Evolutionary conservation across 805 yeast species (phyloP).

Genomic region (Huiozyma naganishii): DNA sequence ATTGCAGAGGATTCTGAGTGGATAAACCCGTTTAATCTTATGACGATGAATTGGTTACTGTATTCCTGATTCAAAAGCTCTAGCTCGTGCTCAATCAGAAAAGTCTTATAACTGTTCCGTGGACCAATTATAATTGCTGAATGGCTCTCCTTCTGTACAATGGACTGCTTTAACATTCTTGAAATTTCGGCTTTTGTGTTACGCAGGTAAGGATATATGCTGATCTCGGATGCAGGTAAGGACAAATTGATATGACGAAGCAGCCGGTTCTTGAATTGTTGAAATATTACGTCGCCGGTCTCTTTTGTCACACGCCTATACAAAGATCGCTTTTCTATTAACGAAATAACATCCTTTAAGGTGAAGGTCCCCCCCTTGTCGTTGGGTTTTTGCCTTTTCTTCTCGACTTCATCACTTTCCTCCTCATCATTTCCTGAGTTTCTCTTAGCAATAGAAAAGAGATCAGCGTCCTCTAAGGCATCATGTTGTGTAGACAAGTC

Average conservation of each 20-base stretch:
- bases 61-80: conserved; percentile 31
- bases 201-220: conserved; percentile 12
- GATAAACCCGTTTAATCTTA: conserved; percentile 57
- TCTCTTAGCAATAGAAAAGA: no score
- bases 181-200: conserved; percentile 37
- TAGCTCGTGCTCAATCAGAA: conserved; percentile 49
- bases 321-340: no score
- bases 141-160: conserved; percentile 63
- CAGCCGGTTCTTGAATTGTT: conserved; percentile 12
- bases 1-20: conserved; percentile 73
- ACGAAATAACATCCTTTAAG: no score
- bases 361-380: no score
- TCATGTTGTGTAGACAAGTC: no score
- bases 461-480: no score
- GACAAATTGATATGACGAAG: conserved; percentile 16
- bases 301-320: no score
- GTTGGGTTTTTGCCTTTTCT: no score
- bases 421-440: no score
- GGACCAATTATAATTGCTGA: conserved; percentile 78
- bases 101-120: conserved; percentile 64
- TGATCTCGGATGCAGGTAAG: conserved; percentile 13
- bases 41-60: conserved; percentile 43
- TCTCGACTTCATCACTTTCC: no score
- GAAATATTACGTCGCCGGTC: conserved; percentile 1
- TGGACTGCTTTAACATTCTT: conserved; percentile 50